phyloP scores from a whole-genome alignment of 2,329 filamentous ascomycete species.

The Tolypocladium paradoxum region DNA sequence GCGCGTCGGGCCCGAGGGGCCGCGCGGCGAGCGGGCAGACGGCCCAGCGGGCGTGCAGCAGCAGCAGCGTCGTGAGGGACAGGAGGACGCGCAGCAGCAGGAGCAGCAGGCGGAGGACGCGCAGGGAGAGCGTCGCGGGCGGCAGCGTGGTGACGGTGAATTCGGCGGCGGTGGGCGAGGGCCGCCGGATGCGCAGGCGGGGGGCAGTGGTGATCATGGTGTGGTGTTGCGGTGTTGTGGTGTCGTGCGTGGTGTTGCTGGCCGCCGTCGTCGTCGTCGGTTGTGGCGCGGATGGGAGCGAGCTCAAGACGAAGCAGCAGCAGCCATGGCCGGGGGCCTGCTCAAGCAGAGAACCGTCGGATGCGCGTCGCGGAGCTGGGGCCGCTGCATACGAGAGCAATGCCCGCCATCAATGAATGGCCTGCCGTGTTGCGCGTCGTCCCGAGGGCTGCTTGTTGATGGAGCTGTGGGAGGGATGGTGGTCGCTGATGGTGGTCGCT shows the following conservation, averaged over 20 bases:
- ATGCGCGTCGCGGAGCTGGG: background rate
- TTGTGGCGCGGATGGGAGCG: constrained; percentile 2
- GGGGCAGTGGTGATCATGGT: constrained; percentile 48
- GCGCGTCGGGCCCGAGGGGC: constrained; percentile 6
- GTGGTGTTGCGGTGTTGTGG: background rate
- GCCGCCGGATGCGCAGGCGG: constrained; percentile 51
- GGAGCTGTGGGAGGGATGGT: background rate
- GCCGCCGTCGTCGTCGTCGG: background rate
- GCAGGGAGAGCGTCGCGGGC: constrained; percentile 34
- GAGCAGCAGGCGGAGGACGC: constrained; percentile 32
- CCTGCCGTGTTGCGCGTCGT: background rate
- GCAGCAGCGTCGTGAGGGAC: constrained; percentile 29
- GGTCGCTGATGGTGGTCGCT: too few species aligned
- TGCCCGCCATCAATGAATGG: background rate
- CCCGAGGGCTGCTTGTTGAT: background rate
- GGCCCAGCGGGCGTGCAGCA: constrained; percentile 39
- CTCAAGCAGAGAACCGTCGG: background rate
- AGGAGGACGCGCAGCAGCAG: constrained; percentile 33
- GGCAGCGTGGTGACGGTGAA: constrained; percentile 84
- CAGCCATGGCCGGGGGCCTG: background rate
- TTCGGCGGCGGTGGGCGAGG: constrained; percentile 80
- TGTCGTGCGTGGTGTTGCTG: background rate
- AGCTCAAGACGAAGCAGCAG: background rate
- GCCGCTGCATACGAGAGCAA: background rate
- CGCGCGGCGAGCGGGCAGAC: constrained; percentile 17